Evolutionary conservation across 2,329 filamentous ascomycete genomes (phyloP).

Genomic region (Hypoxylon sp.): DNA sequence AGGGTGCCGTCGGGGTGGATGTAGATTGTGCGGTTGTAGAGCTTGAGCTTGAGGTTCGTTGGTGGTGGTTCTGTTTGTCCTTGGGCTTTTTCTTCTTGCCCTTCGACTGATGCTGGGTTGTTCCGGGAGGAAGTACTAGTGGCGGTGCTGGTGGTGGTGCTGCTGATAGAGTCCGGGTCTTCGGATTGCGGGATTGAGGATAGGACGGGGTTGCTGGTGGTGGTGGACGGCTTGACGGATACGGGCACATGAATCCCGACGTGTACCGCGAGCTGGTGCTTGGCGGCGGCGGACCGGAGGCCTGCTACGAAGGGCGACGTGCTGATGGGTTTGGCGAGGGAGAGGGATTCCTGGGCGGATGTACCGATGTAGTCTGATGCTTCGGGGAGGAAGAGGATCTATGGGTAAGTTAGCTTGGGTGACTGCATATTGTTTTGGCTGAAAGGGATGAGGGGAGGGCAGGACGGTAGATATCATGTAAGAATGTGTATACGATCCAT

Average conservation of each 20-base stretch:
- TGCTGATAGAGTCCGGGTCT: background rate
- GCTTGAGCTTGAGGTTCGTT: conserved; percentile 55
- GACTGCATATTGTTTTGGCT: background rate
- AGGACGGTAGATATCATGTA: background rate
- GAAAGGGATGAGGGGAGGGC: background rate
- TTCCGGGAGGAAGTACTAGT: background rate
- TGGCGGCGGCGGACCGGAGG: conserved; percentile 76
- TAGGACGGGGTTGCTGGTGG: conserved; percentile 39
- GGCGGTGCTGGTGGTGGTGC: background rate
- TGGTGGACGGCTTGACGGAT: conserved; percentile 53
- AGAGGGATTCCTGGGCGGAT: conserved; percentile 76
- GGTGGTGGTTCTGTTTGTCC: conserved; percentile 13
- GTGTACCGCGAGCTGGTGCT: conserved; percentile 78
- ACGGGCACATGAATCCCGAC: conserved; percentile 89
- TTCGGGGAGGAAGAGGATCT: conserved; percentile 92
- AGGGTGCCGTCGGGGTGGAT: conserved; percentile 63
- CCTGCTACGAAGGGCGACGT: conserved; percentile 82
- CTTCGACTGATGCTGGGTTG: background rate
- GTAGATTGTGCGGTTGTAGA: conserved; percentile 69
- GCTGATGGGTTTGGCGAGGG: conserved; percentile 77
- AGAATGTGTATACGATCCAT: background rate
- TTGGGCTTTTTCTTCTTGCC: background rate
- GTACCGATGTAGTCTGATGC: conserved; percentile 89
- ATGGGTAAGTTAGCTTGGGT: conserved; percentile 35
- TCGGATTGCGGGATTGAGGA: conserved; percentile 39